Evolutionary conservation across 164 flowering plant species (phyloP).

Genomic region (Berberis thunbergii): DNA sequence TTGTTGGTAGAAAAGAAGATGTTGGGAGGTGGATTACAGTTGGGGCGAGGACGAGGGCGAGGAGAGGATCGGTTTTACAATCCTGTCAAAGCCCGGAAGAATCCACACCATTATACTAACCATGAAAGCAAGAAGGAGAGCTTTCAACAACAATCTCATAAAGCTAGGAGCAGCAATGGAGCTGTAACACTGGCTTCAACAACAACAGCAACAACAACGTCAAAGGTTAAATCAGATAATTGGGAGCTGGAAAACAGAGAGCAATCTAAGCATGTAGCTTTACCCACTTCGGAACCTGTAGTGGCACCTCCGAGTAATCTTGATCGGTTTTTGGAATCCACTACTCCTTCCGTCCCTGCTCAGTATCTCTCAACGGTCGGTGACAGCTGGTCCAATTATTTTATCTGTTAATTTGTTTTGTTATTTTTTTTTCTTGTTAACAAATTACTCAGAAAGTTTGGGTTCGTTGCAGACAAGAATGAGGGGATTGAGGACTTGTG

Average conservation of each 20-base stretch:
- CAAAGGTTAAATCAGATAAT: conserved; percentile 15
- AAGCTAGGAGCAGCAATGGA: too few species aligned
- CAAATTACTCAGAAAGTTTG: neutral
- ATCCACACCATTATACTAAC: too few species aligned
- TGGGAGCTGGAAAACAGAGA: conserved; percentile 21
- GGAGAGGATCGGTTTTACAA: too few species aligned
- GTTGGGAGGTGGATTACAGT: too few species aligned
- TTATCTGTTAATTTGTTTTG: neutral
- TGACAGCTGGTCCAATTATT: neutral
- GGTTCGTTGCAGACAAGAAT: conserved; percentile 26
- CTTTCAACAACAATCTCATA: too few species aligned
- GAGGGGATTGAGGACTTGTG: conserved; percentile 33
- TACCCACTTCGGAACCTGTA: conserved; percentile 9
- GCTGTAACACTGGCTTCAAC: too few species aligned
- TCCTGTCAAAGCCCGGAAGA: too few species aligned
- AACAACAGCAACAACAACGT: too few species aligned
- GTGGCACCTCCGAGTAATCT: conserved; percentile 33
- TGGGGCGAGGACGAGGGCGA: too few species aligned
- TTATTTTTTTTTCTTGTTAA: neutral
- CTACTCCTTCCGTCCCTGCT: conserved; percentile 58
- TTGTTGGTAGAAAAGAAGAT: too few species aligned
- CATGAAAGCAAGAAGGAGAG: too few species aligned
- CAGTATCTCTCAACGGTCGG: conserved; percentile 58
- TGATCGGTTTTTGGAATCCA: conserved; percentile 50
- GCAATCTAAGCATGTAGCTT: conserved; percentile 11